Evolutionary conservation across 202 grass and related monocot genomes (phyloP).

Genomic region (Setaria viridis): DNA sequence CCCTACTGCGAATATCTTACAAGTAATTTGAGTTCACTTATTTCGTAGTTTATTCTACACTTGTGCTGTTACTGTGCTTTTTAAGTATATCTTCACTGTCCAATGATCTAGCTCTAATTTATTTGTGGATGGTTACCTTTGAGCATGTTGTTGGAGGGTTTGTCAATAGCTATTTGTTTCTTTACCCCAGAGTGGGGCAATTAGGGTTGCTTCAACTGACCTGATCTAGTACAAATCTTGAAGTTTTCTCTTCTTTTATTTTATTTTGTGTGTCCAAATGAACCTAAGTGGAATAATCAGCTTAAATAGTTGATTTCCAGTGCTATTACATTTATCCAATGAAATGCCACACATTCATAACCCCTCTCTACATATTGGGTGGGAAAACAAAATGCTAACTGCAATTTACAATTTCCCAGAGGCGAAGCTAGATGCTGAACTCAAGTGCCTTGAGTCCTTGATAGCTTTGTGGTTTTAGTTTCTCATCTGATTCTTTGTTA

Average conservation of each 20-base stretch:
- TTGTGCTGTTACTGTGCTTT: not conserved
- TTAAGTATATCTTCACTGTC: not conserved
- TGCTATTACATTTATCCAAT: not conserved
- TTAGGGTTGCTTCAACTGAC: not conserved
- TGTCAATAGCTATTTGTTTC: not conserved
- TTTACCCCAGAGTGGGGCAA: not conserved
- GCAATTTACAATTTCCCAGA: not conserved
- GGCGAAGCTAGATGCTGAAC: not conserved
- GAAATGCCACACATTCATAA: not conserved
- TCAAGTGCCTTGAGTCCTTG: not conserved
- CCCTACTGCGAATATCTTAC: too few species aligned
- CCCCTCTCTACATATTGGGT: not conserved
- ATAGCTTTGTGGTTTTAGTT: slow-evolving; percentile 16
- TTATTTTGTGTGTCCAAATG: not conserved
- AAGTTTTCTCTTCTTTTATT: not conserved
- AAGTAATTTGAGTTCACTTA: too few species aligned
- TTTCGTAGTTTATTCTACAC: not conserved
- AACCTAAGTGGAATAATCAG: slow-evolving; percentile 28
- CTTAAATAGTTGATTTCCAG: not conserved
- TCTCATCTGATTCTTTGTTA: slow-evolving; percentile 11
- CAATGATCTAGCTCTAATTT: not conserved
- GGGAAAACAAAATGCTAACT: slow-evolving; percentile 17
- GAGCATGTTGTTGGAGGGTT: not conserved
- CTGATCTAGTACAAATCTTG: not conserved
- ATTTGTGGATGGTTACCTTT: slow-evolving; percentile 20